phyloP scores from a whole-genome alignment of 164 flowering plant genomes.

The Akebia trifoliata region DNA sequence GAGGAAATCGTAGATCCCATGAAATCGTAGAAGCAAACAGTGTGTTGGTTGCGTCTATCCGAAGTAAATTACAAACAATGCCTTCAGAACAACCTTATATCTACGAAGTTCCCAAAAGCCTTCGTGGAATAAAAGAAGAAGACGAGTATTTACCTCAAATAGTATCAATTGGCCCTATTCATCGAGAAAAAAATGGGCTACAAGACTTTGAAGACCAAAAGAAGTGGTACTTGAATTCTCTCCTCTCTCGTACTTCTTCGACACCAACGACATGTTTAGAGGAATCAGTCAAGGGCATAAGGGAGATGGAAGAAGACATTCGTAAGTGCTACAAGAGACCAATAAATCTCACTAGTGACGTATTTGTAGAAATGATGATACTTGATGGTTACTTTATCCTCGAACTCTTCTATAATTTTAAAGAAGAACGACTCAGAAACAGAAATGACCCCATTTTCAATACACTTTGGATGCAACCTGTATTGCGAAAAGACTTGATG shows the following conservation, averaged over 20 bases:
- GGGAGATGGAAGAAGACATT: background rate
- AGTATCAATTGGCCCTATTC: conserved; percentile 32
- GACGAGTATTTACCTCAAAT: conserved; percentile 21
- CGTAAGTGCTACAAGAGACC: background rate
- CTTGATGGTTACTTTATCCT: conserved; percentile 4
- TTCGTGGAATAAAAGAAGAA: conserved; percentile 13
- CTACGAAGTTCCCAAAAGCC: conserved; percentile 17
- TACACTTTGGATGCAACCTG: conserved; percentile 3
- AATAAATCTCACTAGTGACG: background rate
- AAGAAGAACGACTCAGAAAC: background rate
- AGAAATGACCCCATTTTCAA: background rate
- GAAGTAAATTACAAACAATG: no score
- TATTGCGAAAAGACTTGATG: conserved; percentile 16
- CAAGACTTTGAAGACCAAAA: conserved; percentile 13
- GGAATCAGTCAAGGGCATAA: background rate
- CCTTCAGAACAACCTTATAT: conserved; percentile 12
- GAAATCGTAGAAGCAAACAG: no score
- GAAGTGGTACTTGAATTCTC: conserved; percentile 5
- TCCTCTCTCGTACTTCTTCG: background rate
- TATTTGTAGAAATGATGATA: conserved; percentile 1
- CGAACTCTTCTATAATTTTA: background rate
- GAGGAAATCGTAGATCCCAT: no score
- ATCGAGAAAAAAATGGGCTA: conserved; percentile 6
- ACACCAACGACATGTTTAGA: background rate
- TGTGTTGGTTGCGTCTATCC: no score